Evolutionary conservation across 2,329 filamentous ascomycete genomes (phyloP).

Genomic region (Diaporthe velutina): DNA sequence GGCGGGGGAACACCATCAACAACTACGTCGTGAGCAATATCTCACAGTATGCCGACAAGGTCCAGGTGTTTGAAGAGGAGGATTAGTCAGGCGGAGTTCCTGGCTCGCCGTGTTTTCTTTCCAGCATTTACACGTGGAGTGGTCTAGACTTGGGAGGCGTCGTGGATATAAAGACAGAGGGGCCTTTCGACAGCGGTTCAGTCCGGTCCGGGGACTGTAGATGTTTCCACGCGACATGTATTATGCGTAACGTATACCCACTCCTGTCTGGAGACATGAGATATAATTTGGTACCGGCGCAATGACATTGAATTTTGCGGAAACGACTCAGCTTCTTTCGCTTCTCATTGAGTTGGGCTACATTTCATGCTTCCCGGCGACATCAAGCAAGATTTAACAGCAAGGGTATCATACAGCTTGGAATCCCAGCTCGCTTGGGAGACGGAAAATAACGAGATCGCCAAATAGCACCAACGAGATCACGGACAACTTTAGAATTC

Average conservation of each 20-base stretch:
- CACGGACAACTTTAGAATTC: conserved; percentile 10
- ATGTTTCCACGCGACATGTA: conserved; percentile 22
- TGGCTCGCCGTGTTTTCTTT: background rate
- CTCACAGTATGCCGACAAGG: conserved; percentile 82
- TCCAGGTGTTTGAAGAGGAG: conserved; percentile 82
- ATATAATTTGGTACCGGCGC: background rate
- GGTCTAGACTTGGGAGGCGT: conserved; percentile 4
- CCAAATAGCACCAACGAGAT: background rate
- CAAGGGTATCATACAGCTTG: conserved; percentile 32
- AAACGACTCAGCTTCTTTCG: background rate
- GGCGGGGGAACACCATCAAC: conserved; percentile 82
- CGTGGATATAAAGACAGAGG: background rate
- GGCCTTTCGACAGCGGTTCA: background rate
- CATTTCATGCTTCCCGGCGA: background rate
- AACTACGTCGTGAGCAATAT: conserved; percentile 87
- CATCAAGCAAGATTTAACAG: conserved; percentile 9
- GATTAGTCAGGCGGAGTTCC: conserved; percentile 26
- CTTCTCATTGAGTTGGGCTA: background rate
- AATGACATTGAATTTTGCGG: background rate
- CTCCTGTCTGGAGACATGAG: conserved; percentile 24
- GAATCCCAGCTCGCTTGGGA: background rate
- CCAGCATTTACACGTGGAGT: background rate
- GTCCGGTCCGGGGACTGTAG: background rate
- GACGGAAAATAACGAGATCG: background rate
- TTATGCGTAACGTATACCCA: conserved; percentile 33